Evolutionary conservation across 2,329 filamentous ascomycete species (phyloP).

Genomic region (Hymenoscyphus albidus): DNA sequence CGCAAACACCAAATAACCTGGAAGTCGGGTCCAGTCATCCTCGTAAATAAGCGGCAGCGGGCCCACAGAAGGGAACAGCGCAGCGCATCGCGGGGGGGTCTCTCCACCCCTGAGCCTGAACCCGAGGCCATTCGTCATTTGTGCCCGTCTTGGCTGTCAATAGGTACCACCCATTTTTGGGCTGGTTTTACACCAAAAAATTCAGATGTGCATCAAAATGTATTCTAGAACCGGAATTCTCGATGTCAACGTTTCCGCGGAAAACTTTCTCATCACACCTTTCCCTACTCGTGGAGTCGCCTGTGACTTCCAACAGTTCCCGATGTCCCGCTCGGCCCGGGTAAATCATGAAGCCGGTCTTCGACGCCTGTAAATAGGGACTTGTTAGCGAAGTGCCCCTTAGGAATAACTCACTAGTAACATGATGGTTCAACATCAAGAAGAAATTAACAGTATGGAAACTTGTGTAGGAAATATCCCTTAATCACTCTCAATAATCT

Average conservation of each 20-base stretch:
- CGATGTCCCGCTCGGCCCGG: background rate
- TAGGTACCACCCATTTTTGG: background rate
- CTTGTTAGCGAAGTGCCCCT: background rate
- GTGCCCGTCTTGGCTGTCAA: background rate
- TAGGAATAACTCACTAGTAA: too few relatives aligned
- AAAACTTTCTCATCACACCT: background rate
- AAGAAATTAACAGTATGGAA: too few relatives aligned
- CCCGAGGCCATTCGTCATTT: background rate
- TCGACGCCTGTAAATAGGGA: background rate
- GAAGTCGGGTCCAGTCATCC: constrained; percentile 2
- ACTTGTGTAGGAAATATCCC: too few relatives aligned
- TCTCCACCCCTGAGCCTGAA: background rate
- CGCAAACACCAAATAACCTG: constrained; percentile 1
- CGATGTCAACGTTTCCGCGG: background rate
- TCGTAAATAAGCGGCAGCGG: constrained; percentile 16
- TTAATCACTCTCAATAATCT: too few relatives aligned
- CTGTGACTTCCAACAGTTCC: background rate
- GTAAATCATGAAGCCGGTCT: background rate
- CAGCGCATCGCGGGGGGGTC: background rate
- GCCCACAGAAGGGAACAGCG: constrained; percentile 1
- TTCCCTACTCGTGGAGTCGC: background rate
- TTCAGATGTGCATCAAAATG: background rate
- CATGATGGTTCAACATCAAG: too few relatives aligned
- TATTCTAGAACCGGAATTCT: background rate
- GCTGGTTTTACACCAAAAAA: background rate